Evolutionary conservation across 176 grass and related monocot genomes (phyloP).

Genomic region (Aegilops umbellulata): DNA sequence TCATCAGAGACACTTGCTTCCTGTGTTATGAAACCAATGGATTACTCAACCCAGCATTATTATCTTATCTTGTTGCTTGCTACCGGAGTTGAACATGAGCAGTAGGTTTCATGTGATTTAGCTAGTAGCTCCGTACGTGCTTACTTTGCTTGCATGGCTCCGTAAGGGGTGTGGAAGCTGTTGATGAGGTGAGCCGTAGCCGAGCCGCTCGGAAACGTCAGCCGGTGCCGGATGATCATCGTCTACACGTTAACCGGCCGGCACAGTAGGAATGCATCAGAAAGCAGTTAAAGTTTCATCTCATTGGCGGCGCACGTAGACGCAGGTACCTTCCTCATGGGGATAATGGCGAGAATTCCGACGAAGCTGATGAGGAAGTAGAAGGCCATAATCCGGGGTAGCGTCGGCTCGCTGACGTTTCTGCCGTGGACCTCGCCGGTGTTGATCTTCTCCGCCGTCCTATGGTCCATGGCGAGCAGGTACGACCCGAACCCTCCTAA

Average conservation of each 20-base stretch:
- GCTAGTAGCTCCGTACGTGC: neutral
- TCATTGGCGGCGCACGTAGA: conserved; percentile 22
- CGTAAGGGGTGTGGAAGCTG: conserved; percentile 71
- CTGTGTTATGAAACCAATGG: conserved; percentile 14
- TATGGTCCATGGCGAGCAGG: conserved; percentile 51
- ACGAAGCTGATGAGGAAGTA: conserved; percentile 65
- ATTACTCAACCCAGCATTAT: neutral
- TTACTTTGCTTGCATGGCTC: conserved; percentile 57
- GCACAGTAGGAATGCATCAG: conserved; percentile 1
- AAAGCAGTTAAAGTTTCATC: conserved; percentile 4
- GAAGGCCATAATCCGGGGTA: conserved; percentile 50
- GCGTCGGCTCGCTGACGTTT: conserved; percentile 47
- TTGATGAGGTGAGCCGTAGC: conserved; percentile 87
- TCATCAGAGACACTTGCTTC: conserved; percentile 53
- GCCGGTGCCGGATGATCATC: conserved; percentile 73
- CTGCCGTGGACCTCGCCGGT: conserved; percentile 11
- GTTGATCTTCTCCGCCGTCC: conserved; percentile 44
- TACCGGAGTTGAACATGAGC: no score
- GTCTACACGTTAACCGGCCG: conserved; percentile 38
- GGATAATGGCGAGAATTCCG: conserved; percentile 68
- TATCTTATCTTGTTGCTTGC: no score
- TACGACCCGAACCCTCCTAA: conserved; percentile 76
- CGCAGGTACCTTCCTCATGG: conserved; percentile 66
- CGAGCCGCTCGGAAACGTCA: conserved; percentile 77
- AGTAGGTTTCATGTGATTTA: neutral